Evolutionary conservation across 1,139 yeast genomes (phyloP).

Genomic region (Saccharomyces hybrid): DNA sequence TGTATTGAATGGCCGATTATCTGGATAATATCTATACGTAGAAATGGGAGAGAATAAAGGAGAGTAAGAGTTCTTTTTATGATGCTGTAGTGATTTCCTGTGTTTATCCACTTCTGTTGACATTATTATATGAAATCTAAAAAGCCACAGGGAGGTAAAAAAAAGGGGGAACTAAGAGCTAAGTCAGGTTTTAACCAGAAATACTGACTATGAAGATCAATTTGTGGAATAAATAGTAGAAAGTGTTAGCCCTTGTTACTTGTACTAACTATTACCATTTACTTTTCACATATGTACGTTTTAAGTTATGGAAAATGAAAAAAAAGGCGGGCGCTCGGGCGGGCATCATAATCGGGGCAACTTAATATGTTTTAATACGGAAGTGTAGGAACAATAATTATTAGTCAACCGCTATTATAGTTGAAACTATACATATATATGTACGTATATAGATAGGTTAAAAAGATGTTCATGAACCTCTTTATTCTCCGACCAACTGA

Average conservation of each 20-base stretch:
- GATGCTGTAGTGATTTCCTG: constrained; percentile 11
- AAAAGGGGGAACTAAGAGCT: not conserved
- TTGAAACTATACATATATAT: not conserved
- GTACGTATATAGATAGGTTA: not conserved
- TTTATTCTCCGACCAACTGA: not conserved
- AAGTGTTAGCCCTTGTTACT: no score
- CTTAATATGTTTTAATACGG: not conserved
- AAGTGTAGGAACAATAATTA: not conserved
- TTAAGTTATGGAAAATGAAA: not conserved
- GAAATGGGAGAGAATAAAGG: constrained; percentile 10
- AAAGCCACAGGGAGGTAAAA: not conserved
- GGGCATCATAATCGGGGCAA: no score
- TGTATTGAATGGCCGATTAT: not conserved
- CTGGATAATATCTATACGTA: constrained; percentile 5
- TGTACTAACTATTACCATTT: no score
- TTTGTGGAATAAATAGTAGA: no score
- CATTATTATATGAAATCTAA: not conserved
- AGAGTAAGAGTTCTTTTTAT: constrained; percentile 7
- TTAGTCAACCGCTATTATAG: no score
- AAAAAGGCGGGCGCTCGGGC: not conserved
- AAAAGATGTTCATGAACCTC: not conserved
- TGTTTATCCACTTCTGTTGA: constrained; percentile 9
- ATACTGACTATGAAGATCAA: not conserved
- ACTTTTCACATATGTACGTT: not conserved
- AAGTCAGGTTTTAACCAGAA: no score